Base-by-base conservation (phyloP, 2,329 filamentous ascomycete species). In the Fusarium sp. region DNA sequence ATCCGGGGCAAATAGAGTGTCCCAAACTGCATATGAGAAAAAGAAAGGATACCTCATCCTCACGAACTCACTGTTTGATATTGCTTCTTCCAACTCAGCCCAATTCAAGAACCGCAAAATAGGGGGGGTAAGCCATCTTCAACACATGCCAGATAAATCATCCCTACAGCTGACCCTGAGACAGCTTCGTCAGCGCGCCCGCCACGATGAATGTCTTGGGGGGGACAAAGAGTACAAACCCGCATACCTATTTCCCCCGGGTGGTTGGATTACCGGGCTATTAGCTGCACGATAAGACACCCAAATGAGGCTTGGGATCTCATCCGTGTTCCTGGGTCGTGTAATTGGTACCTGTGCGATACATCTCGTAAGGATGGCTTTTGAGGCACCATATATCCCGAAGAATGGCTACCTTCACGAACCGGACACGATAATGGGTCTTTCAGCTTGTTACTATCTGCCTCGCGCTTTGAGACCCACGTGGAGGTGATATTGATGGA, bases 121-220 rank as follows among this genome's bases (percentile, higher is more conserved):
- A 35, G 25, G 43, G 55, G 54, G 17, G 35, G 19, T n/a, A 45
- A 23, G 41, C 14, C 43, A 52, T 52, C 50, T 49, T 60, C 48
- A 49, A 41, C 39, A 9, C 54, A 65, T 55, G 23, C 63, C 30
- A 45, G 19, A 20, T 37, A 39, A 39, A 23, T 19, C 14, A 39
- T 67, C 47, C 57, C 52, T 67, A 22, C 63, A 64, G 57, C 27
- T 27, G n/a, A 23, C n/a, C n/a, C 32, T 37, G 64, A 57, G 56
- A 66, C 46, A 51, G 20, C 25, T 39, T 25, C 52, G 20, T 57
- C 46, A 59, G 46, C 45, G 22, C 45, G 27, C 37, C 46, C 33
- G 27, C 47, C 35, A 19, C 37, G 39, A 40, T 43, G 23, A 51
- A 60, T 64, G 63, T 60, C 49, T 64, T 50, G 44, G 23, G 40